Base-by-base conservation (phyloP, 2,329 filamentous ascomycete species). In the Aspergillus sp. region DNA sequence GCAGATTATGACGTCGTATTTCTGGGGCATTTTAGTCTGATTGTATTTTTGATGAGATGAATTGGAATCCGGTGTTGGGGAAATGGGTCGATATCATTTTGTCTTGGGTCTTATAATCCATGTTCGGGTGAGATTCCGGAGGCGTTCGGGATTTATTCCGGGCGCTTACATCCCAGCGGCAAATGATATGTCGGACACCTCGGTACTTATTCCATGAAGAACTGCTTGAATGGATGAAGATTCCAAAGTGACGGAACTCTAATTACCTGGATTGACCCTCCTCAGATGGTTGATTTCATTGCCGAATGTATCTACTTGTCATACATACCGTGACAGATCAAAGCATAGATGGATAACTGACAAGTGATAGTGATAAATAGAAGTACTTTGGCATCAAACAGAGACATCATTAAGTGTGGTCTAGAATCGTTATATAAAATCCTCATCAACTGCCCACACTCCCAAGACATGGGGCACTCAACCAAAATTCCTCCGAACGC, bases 1-100 rank as follows among this genome's bases (percentile, higher is more conserved):
- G 46, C 72, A 74, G 49, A 85, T 83, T 11, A 85, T 61, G 11
- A 85, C 77, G 51, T 82, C 77, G 48, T 57, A 45, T 51, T 59
- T 58, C 37, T 60, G 51, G 29, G 40, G 10, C 43, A 49, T 45
- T 33, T 1, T 31, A 27, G n/a, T 33, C 39, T 40, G 38, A n/a
- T 34, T 34, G 33, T 34, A 13, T 34, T 6, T 34, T 19, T 13
- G 19, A 19, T 19, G 19, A 19, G 19, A 19, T 19, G 19, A 4
- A 19, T 19, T 19, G 19, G 4, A 4, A 19, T 19, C 19, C 19
- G 19, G 19, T 2, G 19, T 19, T 19, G 19, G 19, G 4, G 31
- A 32, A n/a, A 8, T 32, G 31, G 31, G 31, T 8, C n/a, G 31
- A 32, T 8, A 8, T 32, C n/a, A 32, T 32, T 32, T 2, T 32